These are phyloP conservation scores for Gremmenia infestans DNA, from an alignment of 2,329 filamentous ascomycete species.

Conservation along the genomic window DNA sequence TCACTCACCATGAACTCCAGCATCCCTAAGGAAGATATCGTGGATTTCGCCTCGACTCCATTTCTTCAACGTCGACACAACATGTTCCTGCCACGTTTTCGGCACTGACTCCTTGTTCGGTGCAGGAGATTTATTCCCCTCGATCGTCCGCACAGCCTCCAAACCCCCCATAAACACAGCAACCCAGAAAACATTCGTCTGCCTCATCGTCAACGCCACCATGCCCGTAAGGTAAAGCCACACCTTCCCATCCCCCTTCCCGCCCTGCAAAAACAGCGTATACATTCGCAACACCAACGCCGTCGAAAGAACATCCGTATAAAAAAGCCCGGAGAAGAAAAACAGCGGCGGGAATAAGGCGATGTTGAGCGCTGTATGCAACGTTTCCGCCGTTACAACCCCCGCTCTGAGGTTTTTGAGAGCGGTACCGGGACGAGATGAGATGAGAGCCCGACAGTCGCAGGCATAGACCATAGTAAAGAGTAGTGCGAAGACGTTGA, in stretches of 20 bases:
- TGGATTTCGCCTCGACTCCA: conserved; percentile 49
- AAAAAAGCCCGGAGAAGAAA: conserved; percentile 94
- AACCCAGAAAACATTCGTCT: conserved; percentile 97
- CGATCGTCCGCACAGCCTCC: conserved; percentile 49
- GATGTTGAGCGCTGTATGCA: conserved; percentile 70
- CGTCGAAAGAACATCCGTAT: conserved; percentile 86
- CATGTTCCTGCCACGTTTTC: conserved; percentile 8
- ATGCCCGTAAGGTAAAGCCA: conserved; percentile 52
- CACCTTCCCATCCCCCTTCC: conserved; percentile 11
- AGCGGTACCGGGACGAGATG: not conserved
- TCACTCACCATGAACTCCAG: conserved; percentile 46
- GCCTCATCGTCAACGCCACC: conserved; percentile 68
- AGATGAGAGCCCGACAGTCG: conserved; percentile 23
- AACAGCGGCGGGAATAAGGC: conserved; percentile 84
- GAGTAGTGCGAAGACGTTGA: conserved; percentile 44
- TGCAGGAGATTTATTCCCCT: conserved; percentile 33
- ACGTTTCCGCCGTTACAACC: conserved; percentile 7
- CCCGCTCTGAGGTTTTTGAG: conserved; percentile 3
- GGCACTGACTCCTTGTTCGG: conserved; percentile 1
- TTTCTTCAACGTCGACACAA: conserved; percentile 8
- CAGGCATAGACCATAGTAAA: conserved; percentile 33
- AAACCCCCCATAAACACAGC: conserved; percentile 68
- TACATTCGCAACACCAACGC: conserved; percentile 69
- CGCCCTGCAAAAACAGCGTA: conserved; percentile 43
- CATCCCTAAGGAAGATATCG: conserved; percentile 44